These are phyloP conservation scores for Solanum hybrid DNA, from an alignment of 305 asterid genomes.

Conservation along the genomic window DNA sequence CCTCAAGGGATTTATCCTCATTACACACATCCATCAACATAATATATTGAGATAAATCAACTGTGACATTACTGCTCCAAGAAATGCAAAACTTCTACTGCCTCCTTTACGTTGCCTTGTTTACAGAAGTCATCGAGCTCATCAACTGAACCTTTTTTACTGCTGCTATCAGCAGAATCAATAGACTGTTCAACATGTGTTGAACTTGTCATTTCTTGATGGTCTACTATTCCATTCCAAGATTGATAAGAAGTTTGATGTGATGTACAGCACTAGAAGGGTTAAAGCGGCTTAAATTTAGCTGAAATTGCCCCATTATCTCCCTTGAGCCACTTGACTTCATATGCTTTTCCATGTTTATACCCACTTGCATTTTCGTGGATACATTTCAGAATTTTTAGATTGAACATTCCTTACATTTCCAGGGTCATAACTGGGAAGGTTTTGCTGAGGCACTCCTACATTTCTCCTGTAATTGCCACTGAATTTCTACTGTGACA, in stretches of 20 bases:
- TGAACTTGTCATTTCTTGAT: slow-evolving; percentile 13
- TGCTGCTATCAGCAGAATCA: slow-evolving; percentile 19
- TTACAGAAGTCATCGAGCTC: slow-evolving; percentile 46
- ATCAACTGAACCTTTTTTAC: slow-evolving; percentile 22
- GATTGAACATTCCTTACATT: neutral
- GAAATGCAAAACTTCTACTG: slow-evolving; percentile 39
- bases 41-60: slow-evolving; percentile 48
- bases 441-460: neutral
- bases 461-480: neutral
- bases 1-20: slow-evolving; percentile 45
- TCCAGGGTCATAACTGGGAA: neutral
- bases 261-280: slow-evolving; percentile 11
- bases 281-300: slow-evolving; percentile 9
- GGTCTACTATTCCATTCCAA: slow-evolving; percentile 13
- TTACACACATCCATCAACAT: slow-evolving; percentile 53
- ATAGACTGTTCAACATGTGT: slow-evolving; percentile 15
- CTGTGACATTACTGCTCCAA: slow-evolving; percentile 33
- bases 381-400: slow-evolving; percentile 11
- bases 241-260: slow-evolving; percentile 15
- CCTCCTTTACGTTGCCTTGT: slow-evolving; percentile 54
- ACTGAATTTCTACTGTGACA: neutral
- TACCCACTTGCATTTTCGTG: neutral
- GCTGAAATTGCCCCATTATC: slow-evolving; percentile 5
- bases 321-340: neutral
- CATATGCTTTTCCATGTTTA: neutral